phyloP scores from a whole-genome alignment of 2,329 filamentous ascomycete species.

The Alternaria sp. region DNA sequence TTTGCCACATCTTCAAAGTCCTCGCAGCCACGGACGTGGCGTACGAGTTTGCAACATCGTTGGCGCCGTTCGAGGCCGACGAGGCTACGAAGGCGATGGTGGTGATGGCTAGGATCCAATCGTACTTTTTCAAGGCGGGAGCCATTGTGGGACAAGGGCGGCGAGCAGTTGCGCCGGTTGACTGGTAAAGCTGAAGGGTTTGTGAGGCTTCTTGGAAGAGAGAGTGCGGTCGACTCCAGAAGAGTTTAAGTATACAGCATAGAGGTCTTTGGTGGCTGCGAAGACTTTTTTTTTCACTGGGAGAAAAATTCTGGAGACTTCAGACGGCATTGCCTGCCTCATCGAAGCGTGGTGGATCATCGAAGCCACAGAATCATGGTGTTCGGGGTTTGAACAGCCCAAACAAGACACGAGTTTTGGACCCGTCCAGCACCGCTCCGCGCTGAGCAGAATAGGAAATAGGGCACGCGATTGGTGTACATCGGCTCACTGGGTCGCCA shows the following conservation, averaged over 20 bases:
- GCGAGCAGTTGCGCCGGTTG: constrained; percentile 9
- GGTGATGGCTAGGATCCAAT: constrained; percentile 55
- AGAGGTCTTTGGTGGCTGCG: background rate
- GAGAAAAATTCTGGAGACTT: constrained; percentile 6
- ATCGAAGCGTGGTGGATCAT: constrained; percentile 11
- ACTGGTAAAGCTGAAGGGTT: constrained; percentile 6
- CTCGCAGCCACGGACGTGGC: constrained; percentile 56
- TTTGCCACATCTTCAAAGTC: constrained; percentile 63
- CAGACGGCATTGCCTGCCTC: constrained; percentile 3
- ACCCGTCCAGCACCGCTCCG: background rate
- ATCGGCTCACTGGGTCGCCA: background rate
- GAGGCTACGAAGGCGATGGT: constrained; percentile 49
- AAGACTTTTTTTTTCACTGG: constrained; percentile 2
- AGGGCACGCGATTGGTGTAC: constrained; percentile 9
- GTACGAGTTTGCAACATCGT: constrained; percentile 66
- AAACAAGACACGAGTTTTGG: background rate
- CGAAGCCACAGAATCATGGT: constrained; percentile 16
- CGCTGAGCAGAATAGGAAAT: background rate
- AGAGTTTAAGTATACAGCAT: constrained; percentile 12
- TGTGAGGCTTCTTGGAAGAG: constrained; percentile 1
- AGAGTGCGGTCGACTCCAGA: constrained; percentile 1
- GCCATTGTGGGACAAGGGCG: constrained; percentile 12
- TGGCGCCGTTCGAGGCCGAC: constrained; percentile 54
- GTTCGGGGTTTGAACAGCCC: background rate
- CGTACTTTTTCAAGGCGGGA: constrained; percentile 36